Percentiles rank a stretch among this genome's conserved stretches.
phyloP scores from a whole-genome alignment of 2,329 filamentous ascomycete species.

The Raffaelea arxii region DNA sequence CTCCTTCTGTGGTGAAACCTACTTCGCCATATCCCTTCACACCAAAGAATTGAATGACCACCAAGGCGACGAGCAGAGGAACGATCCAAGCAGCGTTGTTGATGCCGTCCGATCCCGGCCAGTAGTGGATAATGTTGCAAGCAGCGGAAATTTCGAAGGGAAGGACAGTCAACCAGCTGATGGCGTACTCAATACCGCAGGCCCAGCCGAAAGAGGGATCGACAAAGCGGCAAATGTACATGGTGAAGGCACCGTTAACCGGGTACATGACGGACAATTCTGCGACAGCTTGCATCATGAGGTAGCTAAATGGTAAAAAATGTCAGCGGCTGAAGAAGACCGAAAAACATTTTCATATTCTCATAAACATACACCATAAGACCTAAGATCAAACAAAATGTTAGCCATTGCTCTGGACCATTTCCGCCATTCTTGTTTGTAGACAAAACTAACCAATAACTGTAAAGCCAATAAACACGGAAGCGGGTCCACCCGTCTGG shows the following conservation, averaged over 20 bases:
- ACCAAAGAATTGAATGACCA: constrained; percentile 43
- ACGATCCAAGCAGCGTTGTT: constrained; percentile 46
- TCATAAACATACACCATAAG: background rate
- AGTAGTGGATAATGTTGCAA: constrained; percentile 42
- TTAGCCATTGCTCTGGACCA: background rate
- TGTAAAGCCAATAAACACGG: constrained; percentile 38
- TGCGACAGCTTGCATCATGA: constrained; percentile 50
- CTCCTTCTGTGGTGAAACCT: background rate
- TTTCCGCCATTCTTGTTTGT: background rate
- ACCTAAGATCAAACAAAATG: background rate
- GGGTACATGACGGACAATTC: constrained; percentile 52
- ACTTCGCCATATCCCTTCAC: constrained; percentile 47
- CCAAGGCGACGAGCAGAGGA: constrained; percentile 41
- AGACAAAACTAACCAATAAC: constrained; percentile 33
- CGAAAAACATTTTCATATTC: background rate
- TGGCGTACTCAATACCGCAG: constrained; percentile 35
- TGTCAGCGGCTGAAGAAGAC: background rate
- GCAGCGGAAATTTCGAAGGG: constrained; percentile 47
- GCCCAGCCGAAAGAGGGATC: constrained; percentile 49
- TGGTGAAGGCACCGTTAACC: constrained; percentile 52
- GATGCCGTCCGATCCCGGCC: constrained; percentile 31
- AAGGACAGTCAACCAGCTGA: constrained; percentile 38
- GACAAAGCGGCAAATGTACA: constrained; percentile 49
- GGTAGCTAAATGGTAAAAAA: background rate
- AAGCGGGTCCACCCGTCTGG: constrained; percentile 47